Conservation (phyloP, 192 early-diverging fungal species). For the Coemansia reversa region DNA sequence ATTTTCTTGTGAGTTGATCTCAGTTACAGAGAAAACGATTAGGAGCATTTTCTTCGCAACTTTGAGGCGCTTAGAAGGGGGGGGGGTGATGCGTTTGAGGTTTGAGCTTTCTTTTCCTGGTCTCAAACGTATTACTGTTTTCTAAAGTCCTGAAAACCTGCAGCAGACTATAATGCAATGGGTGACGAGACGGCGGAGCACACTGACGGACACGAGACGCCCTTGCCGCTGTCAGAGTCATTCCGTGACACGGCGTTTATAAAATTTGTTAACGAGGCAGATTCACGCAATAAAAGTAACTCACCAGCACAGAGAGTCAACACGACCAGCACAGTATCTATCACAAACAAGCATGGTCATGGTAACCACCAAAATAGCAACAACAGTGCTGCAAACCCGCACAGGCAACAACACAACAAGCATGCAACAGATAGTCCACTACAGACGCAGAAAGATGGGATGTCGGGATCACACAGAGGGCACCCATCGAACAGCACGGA, state of each 20-base stretch:
- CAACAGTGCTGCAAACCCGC: no score
- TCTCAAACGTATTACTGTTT: no score
- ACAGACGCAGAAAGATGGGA: not conserved
- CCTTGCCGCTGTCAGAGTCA: conserved; percentile 23
- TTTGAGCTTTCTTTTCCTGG: no score
- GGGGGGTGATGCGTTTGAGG: no score
- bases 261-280: conserved; percentile 24
- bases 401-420: not conserved
- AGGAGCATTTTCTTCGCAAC: not conserved
- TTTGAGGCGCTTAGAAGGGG: no score
- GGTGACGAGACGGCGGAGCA: conserved; percentile 19
- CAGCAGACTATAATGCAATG: conserved; percentile 36
- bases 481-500: conserved; percentile 9
- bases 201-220: conserved; percentile 1
- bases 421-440: not conserved
- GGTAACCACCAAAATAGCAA: not conserved
- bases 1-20: no score
- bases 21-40: not conserved
- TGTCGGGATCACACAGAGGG: conserved; percentile 7
- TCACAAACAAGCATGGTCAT: not conserved
- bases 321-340: not conserved
- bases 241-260: conserved; percentile 38
- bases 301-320: not conserved
- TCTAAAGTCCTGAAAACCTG: no score
- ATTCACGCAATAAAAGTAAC: conserved; percentile 9